phyloP scores from a whole-genome alignment of 2,329 filamentous ascomycete genomes.

The Penicillium sp. region DNA sequence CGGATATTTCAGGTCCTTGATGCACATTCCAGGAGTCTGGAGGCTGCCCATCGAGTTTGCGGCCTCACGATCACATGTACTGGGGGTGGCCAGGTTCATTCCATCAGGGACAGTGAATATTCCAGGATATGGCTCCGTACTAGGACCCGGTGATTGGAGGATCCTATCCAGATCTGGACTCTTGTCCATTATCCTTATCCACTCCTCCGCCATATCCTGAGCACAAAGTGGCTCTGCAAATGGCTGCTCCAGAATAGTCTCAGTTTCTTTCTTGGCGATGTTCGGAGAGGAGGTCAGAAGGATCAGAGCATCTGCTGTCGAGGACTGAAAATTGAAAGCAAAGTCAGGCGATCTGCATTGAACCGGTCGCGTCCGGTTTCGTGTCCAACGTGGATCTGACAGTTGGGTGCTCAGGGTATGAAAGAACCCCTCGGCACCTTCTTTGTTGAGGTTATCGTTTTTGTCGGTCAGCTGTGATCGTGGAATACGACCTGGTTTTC shows the following conservation, averaged over 20 bases:
- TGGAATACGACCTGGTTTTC: constrained; percentile 86
- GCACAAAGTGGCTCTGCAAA: too few species aligned
- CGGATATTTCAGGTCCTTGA: constrained; percentile 69
- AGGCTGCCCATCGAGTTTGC: constrained; percentile 52
- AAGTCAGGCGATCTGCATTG: too few species aligned
- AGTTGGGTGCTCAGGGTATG: constrained; percentile 11
- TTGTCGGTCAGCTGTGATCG: constrained; percentile 70
- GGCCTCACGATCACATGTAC: constrained; percentile 56
- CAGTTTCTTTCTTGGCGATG: constrained; percentile 21
- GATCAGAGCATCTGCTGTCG: too few species aligned
- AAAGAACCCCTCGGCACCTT: neutral
- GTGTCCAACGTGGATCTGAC: neutral
- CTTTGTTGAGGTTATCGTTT: constrained; percentile 1
- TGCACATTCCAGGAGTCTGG: too few species aligned
- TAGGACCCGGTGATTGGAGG: constrained; percentile 32
- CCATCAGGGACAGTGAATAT: constrained; percentile 40
- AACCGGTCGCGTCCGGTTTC: too few species aligned
- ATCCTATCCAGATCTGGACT: too few species aligned
- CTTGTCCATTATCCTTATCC: constrained; percentile 37
- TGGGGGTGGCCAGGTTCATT: constrained; percentile 31
- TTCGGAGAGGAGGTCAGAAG: neutral
- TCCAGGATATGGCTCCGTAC: constrained; percentile 35
- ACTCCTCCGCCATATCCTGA: constrained; percentile 38
- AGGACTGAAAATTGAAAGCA: too few species aligned
- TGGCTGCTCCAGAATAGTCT: too few species aligned